Percentiles rank a stretch among this genome's conserved stretches.
These are phyloP conservation scores for Tremella yokohamensis DNA, from an alignment of 768 basidiomycete genomes.

Conservation along the genomic window DNA sequence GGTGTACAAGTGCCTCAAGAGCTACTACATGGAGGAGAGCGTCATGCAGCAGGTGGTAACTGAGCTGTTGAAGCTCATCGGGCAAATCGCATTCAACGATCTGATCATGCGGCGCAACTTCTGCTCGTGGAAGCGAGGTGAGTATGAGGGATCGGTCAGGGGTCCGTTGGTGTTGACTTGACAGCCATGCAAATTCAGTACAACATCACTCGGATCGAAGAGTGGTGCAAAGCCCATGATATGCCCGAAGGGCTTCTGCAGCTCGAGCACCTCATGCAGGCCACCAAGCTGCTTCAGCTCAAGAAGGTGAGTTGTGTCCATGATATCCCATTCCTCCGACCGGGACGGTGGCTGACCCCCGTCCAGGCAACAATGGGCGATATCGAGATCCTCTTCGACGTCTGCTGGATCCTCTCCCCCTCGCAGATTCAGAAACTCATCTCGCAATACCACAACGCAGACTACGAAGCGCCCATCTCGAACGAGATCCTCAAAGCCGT, in stretches of 20 bases:
- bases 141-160: slow-evolving; percentile 31
- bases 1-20: slow-evolving; percentile 96
- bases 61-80: slow-evolving; percentile 90
- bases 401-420: slow-evolving; percentile 99
- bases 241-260: slow-evolving; percentile 99
- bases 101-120: slow-evolving; percentile 98
- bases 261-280: slow-evolving; percentile 98
- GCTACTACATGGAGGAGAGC: slow-evolving; percentile 96
- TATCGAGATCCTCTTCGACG: slow-evolving; percentile 94
- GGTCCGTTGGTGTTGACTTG: slow-evolving; percentile 8
- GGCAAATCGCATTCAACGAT: slow-evolving; percentile 96
- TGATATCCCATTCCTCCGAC: background rate
- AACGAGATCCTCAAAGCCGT: slow-evolving; percentile 96
- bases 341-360: background rate
- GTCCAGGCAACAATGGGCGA: slow-evolving; percentile 81
- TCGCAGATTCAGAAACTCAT: slow-evolving; percentile 99
- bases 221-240: slow-evolving; percentile 99
- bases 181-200: slow-evolving; percentile 99
- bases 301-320: slow-evolving; percentile 68
- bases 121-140: slow-evolving; percentile 98
- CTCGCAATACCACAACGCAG: slow-evolving; percentile 96
- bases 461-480: slow-evolving; percentile 98
- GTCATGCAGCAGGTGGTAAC: slow-evolving; percentile 87
- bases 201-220: slow-evolving; percentile 73
- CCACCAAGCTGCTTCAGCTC: slow-evolving; percentile 92